Percentiles rank a stretch among this genome's conserved stretches.
phyloP scores from a whole-genome alignment of 176 grass and related monocot species.

The Musa troglodytarum region DNA sequence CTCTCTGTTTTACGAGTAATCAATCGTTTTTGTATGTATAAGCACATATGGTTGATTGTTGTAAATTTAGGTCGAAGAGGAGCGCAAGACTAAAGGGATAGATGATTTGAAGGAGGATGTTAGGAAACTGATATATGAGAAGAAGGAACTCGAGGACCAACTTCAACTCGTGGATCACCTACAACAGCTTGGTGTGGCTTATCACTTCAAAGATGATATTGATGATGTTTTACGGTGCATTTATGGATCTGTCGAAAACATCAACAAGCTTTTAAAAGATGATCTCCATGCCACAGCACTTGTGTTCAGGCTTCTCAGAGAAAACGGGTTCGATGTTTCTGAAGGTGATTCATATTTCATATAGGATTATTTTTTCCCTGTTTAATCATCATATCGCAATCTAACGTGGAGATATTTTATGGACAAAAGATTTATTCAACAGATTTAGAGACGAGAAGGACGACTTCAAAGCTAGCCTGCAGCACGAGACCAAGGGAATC shows the following conservation, averaged over 20 bases:
- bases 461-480: neutral
- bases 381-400: no score
- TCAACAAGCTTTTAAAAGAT: neutral
- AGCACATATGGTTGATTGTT: neutral
- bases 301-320: conserved; percentile 21
- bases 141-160: neutral
- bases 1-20: no score
- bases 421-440: neutral
- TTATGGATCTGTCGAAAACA: neutral
- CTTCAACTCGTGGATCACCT: neutral
- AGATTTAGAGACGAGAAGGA: neutral
- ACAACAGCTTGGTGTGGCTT: neutral
- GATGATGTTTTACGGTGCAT: neutral
- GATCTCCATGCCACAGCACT: conserved; percentile 14
- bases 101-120: neutral
- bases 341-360: conserved; percentile 14
- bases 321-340: conserved; percentile 15
- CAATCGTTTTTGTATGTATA: no score
- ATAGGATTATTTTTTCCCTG: neutral
- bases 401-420: no score
- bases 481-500: neutral
- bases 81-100: neutral
- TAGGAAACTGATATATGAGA: neutral
- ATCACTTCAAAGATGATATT: conserved; percentile 3
- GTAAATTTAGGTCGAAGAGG: neutral